A percentile compares a stretch with the other conserved stretches of the same genome.
Evolutionary conservation across 495 filamentous ascomycete genomes (phyloP).

Genomic region (Aspergillus sparsus): DNA sequence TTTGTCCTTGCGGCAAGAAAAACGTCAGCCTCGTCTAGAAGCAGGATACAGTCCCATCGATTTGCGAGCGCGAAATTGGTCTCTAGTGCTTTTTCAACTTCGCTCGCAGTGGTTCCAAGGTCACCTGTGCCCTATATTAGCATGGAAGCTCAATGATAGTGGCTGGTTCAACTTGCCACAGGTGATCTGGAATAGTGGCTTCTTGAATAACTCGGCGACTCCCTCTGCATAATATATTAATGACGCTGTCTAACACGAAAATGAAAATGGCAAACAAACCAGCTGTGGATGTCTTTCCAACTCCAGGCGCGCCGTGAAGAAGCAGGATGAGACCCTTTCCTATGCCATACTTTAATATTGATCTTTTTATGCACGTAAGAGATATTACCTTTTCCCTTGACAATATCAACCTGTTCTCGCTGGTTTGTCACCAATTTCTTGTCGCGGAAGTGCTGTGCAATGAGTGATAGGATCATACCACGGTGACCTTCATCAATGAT

Average conservation of each 20-base stretch:
- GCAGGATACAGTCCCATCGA: conserved; percentile 51
- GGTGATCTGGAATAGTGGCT: conserved; percentile 36
- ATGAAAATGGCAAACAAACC: conserved; percentile 19
- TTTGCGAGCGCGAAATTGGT: conserved; percentile 42
- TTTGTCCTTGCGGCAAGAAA: conserved; percentile 46
- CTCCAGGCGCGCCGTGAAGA: conserved; percentile 52
- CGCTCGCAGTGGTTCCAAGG: conserved; percentile 34
- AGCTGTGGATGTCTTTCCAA: conserved; percentile 53
- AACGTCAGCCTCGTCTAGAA: conserved; percentile 58
- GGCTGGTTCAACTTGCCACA: conserved; percentile 16
- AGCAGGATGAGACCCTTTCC: conserved; percentile 49
- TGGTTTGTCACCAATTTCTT: conserved; percentile 23
- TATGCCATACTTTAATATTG: neutral
- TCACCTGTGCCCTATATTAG: conserved; percentile 16
- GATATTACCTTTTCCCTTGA: too few relatives aligned
- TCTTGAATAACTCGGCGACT: conserved; percentile 31
- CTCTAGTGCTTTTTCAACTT: conserved; percentile 44
- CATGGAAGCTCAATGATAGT: too few relatives aligned
- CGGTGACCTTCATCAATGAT: conserved; percentile 37
- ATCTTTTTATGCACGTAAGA: too few relatives aligned
- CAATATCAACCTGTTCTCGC: conserved; percentile 19
- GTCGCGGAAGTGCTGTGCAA: conserved; percentile 43
- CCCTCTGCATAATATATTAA: conserved; percentile 23
- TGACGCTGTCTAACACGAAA: too few relatives aligned
- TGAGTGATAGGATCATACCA: conserved; percentile 37